These are phyloP conservation scores for Purshia tridentata DNA, from an alignment of 306 rosid species.

Conservation along the genomic window DNA sequence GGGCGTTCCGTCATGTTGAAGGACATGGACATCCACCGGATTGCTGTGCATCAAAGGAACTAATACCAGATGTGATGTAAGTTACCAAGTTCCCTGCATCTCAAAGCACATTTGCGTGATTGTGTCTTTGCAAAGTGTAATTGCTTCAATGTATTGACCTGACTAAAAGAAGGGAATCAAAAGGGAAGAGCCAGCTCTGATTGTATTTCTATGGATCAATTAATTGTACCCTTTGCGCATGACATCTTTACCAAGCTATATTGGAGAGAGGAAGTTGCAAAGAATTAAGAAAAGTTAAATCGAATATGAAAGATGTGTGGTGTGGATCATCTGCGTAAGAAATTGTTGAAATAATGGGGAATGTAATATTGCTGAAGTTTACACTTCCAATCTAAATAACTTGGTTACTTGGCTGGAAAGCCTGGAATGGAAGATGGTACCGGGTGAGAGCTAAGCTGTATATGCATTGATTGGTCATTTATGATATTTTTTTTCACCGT, in stretches of 20 bases:
- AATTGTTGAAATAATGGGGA: background rate
- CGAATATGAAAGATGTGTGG: background rate
- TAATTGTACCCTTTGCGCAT: constrained; percentile 7
- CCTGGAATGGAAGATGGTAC: too few relatives aligned
- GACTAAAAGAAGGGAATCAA: constrained; percentile 1
- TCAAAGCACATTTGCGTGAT: background rate
- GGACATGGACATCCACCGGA: constrained; percentile 93
- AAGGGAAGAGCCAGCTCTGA: background rate
- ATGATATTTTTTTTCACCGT: too few relatives aligned
- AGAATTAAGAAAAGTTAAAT: background rate
- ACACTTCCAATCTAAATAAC: too few relatives aligned
- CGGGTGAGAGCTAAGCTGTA: too few relatives aligned
- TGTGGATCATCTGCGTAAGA: background rate
- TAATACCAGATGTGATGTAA: constrained; percentile 14
- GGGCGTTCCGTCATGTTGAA: constrained; percentile 98
- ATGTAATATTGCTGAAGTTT: background rate
- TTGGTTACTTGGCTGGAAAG: too few relatives aligned
- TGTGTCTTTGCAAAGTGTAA: background rate
- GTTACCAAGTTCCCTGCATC: constrained; percentile 1
- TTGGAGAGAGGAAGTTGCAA: background rate
- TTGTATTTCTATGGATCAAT: background rate
- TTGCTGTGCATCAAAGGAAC: constrained; percentile 92
- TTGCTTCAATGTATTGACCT: background rate
- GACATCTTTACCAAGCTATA: background rate
- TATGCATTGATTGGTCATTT: too few relatives aligned